These are phyloP conservation scores for Micractinium conductrix DNA, from an alignment of 139 green algal species.

Conservation along the genomic window DNA sequence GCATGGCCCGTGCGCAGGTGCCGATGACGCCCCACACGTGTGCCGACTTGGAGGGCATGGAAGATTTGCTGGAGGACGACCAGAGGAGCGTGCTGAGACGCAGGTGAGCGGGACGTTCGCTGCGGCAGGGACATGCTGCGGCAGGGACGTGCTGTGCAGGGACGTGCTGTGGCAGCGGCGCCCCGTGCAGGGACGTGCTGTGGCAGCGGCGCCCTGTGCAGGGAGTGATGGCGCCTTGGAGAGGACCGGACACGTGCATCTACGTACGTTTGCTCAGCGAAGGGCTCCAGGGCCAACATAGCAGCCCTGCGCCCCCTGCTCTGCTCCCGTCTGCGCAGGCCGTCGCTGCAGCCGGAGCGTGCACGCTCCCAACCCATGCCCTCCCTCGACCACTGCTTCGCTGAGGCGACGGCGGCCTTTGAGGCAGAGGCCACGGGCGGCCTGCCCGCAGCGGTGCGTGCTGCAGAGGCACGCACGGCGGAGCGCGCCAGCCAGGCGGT, in stretches of 20 bases:
- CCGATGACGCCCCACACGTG: background rate
- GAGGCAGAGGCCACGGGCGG: background rate
- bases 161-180: no score
- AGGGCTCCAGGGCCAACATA: no score
- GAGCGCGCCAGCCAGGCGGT: background rate
- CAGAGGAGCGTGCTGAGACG: background rate
- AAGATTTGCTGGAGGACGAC: constrained; percentile 11
- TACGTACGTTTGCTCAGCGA: no score
- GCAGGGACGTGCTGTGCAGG: no score
- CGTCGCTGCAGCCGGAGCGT: background rate
- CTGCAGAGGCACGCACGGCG: background rate
- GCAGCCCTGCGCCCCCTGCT: no score
- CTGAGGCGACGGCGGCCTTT: background rate
- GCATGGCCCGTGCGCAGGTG: no score
- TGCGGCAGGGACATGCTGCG: no score
- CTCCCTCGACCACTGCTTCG: background rate
- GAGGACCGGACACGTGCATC: no score
- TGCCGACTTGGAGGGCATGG: background rate
- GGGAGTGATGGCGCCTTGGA: no score
- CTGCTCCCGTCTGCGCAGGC: no score
- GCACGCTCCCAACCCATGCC: background rate
- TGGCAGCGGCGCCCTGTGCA: no score
- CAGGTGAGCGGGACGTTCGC: background rate
- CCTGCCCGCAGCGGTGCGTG: background rate
- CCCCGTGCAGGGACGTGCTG: no score